phyloP scores from a whole-genome alignment of 257 asterid species.

The Solanum tacnaense region DNA sequence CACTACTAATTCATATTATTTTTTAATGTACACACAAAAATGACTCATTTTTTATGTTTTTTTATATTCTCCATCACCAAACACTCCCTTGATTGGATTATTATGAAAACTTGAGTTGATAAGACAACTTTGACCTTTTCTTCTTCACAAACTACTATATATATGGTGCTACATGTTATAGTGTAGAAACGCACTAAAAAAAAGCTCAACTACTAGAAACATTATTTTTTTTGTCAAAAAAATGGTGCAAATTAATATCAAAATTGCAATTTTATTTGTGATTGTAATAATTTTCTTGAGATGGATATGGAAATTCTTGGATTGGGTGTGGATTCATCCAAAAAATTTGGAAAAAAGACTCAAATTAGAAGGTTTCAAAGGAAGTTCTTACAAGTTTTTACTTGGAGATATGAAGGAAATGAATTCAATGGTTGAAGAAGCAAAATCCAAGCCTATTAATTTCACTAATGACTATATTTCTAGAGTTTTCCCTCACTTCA shows the following conservation, averaged over 20 bases:
- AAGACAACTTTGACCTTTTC: background rate
- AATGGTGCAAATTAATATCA: background rate
- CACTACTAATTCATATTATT: background rate
- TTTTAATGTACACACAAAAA: background rate
- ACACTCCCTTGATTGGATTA: background rate
- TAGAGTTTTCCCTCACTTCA: background rate
- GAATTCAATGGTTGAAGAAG: background rate
- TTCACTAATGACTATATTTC: background rate
- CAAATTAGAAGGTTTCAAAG: background rate
- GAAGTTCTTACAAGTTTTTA: background rate
- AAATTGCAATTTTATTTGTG: background rate
- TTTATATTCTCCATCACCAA: background rate
- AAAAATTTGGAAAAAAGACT: background rate
- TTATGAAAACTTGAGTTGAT: background rate
- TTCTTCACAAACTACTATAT: background rate
- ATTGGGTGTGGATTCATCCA: background rate
- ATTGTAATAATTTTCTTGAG: background rate
- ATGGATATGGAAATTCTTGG: background rate
- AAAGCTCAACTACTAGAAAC: background rate
- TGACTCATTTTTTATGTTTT: no score
- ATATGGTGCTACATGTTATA: background rate
- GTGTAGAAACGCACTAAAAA: background rate
- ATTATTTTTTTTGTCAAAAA: background rate
- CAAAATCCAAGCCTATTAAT: conserved; percentile 1
- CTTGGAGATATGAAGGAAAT: background rate